phyloP scores from a whole-genome alignment of 371 early-diverging fungal species.

The Massospora cicadina region DNA sequence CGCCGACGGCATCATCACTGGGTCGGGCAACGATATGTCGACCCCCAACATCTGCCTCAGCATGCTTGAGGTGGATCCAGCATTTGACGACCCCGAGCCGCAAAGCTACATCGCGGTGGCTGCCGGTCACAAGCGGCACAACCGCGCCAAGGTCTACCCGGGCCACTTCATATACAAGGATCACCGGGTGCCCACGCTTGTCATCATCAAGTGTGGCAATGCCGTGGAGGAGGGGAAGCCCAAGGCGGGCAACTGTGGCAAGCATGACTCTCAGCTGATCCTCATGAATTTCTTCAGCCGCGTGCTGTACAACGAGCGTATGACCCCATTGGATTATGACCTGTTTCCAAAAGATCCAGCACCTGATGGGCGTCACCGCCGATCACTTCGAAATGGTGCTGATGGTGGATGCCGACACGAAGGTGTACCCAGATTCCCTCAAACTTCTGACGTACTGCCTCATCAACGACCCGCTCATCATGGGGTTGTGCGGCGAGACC shows the following conservation, averaged over 20 bases:
- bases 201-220: conserved; percentile 68
- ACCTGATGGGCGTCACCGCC: conserved; percentile 58
- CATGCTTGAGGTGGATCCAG: conserved; percentile 37
- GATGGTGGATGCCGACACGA: conserved; percentile 90
- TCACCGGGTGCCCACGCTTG: conserved; percentile 42
- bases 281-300: conserved; percentile 82
- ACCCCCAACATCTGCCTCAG: conserved; percentile 57
- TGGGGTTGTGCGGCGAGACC: conserved; percentile 79
- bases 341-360: conserved; percentile 54
- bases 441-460: conserved; percentile 54
- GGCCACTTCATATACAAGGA: conserved; percentile 53
- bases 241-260: conserved; percentile 81
- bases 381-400: conserved; percentile 65
- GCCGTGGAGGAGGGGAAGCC: conserved; percentile 44
- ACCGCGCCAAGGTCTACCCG: conserved; percentile 78
- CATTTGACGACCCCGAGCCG: conserved; percentile 41
- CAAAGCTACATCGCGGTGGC: conserved; percentile 71
- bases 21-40: conserved; percentile 56
- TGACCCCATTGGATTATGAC: conserved; percentile 78
- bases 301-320: conserved; percentile 55
- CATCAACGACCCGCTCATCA: conserved; percentile 56
- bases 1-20: conserved; percentile 74
- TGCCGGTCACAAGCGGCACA: conserved; percentile 62
- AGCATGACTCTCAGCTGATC: conserved; percentile 86
- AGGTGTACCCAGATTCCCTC: conserved; percentile 52